phyloP scores from a whole-genome alignment of 2,329 filamentous ascomycete species.

The Albifimbria verrucaria region DNA sequence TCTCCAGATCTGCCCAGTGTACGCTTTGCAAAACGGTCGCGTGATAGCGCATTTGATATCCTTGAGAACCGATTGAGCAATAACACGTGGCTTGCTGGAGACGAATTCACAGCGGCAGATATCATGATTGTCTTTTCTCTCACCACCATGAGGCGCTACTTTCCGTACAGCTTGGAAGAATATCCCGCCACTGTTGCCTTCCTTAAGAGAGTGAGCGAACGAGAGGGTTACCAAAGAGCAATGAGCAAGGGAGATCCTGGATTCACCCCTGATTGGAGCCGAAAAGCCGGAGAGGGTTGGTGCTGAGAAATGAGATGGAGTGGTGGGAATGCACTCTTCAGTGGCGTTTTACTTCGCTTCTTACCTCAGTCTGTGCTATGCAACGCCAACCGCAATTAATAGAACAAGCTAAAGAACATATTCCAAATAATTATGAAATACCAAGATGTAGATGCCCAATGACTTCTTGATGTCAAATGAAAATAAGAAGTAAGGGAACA shows the following conservation, averaged over 20 bases:
- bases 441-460: too few species aligned
- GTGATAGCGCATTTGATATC: conserved; percentile 40
- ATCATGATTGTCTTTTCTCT: conserved; percentile 60
- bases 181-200: conserved; percentile 44
- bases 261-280: too few species aligned
- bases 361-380: too few species aligned
- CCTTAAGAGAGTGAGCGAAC: conserved; percentile 37
- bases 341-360: too few species aligned
- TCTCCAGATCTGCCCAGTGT: not conserved
- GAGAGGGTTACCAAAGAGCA: conserved; percentile 44
- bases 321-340: too few species aligned
- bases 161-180: conserved; percentile 34
- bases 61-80: conserved; percentile 46
- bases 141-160: conserved; percentile 58
- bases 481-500: too few species aligned
- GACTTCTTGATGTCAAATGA: too few species aligned
- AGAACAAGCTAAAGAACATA: too few species aligned
- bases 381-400: too few species aligned
- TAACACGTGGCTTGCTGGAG: conserved; percentile 55
- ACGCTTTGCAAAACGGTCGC: not conserved
- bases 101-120: conserved; percentile 62
- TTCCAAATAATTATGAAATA: too few species aligned
- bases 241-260: conserved; percentile 50
- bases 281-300: too few species aligned
- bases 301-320: too few species aligned